phyloP scores from a whole-genome alignment of 2,329 filamentous ascomycete species.

The Elsinoe australis region DNA sequence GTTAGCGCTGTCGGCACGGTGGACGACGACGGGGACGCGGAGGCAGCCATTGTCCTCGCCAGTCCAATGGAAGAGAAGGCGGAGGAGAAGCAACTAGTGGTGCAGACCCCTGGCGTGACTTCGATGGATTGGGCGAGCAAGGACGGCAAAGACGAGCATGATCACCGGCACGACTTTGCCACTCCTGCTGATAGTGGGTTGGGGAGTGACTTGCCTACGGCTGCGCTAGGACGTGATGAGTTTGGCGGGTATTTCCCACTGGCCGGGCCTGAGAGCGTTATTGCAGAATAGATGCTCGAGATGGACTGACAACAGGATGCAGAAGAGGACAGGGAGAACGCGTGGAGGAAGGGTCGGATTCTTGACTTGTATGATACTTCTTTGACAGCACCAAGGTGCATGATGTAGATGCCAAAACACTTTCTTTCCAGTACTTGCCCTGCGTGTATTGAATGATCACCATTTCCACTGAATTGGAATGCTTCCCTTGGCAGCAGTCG shows the following conservation, averaged over 20 bases:
- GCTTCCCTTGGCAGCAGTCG: too few species aligned
- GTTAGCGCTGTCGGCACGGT: slow-evolving; percentile 27
- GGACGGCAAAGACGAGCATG: slow-evolving; percentile 19
- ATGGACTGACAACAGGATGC: too few species aligned
- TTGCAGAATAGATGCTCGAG: slow-evolving; percentile 6
- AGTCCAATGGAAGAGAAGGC: slow-evolving; percentile 10
- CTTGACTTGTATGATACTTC: slow-evolving; percentile 2
- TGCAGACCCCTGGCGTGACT: slow-evolving; percentile 21
- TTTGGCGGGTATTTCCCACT: slow-evolving; percentile 20
- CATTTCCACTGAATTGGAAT: too few species aligned
- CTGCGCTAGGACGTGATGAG: slow-evolving; percentile 21
- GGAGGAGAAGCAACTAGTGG: slow-evolving; percentile 15
- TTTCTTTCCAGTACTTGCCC: neutral
- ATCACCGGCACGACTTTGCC: slow-evolving; percentile 23
- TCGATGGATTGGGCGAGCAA: slow-evolving; percentile 21
- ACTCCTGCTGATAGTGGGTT: slow-evolving; percentile 35
- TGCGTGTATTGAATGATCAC: too few species aligned
- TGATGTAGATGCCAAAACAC: slow-evolving; percentile 14
- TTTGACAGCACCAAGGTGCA: neutral
- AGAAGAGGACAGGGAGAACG: too few species aligned
- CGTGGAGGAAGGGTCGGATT: neutral
- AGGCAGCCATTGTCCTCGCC: slow-evolving; percentile 17
- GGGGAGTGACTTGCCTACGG: slow-evolving; percentile 33
- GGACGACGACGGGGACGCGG: slow-evolving; percentile 26
- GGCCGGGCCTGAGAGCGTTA: neutral